Conservation (phyloP, 306 rosid genomes). For the Glycyrrhiza uralensis region DNA sequence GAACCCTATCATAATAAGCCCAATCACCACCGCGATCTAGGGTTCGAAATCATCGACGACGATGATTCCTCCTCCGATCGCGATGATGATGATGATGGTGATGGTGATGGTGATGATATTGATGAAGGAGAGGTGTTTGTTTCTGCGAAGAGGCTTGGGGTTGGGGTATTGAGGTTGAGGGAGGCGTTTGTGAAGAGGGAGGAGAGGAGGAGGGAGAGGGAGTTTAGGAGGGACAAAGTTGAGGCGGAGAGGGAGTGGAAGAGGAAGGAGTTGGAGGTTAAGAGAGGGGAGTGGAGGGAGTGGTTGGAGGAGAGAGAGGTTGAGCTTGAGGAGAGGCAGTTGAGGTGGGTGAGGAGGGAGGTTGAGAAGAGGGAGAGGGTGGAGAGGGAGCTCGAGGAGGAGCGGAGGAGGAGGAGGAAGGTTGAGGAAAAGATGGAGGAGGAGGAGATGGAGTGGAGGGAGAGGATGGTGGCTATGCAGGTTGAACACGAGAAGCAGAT, state of each 20-base stretch:
- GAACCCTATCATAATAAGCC: slow-evolving; percentile 41
- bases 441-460: slow-evolving; percentile 93
- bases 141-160: slow-evolving; percentile 40
- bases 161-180: slow-evolving; percentile 55
- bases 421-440: slow-evolving; percentile 80
- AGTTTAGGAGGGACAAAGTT: slow-evolving; percentile 53
- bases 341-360: slow-evolving; percentile 52
- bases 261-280: slow-evolving; percentile 47
- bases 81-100: slow-evolving; percentile 21
- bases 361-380: slow-evolving; percentile 49
- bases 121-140: slow-evolving; percentile 6
- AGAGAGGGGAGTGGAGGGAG: slow-evolving; percentile 45
- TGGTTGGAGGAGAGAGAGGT: slow-evolving; percentile 47
- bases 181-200: slow-evolving; percentile 67
- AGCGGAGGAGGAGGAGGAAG: slow-evolving; percentile 54
- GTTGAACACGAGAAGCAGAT: slow-evolving; percentile 85
- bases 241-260: slow-evolving; percentile 42
- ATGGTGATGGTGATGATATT: slow-evolving; percentile 31
- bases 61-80: slow-evolving; percentile 33
- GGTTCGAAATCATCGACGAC: slow-evolving; percentile 55
- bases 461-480: slow-evolving; percentile 77
- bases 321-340: slow-evolving; percentile 61
- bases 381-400: slow-evolving; percentile 55
- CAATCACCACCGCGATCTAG: slow-evolving; percentile 34
- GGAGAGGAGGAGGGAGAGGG: slow-evolving; percentile 72